These are phyloP conservation scores for Samsoniella hepiali DNA, from an alignment of 2,329 filamentous ascomycete genomes.

Conservation along the genomic window DNA sequence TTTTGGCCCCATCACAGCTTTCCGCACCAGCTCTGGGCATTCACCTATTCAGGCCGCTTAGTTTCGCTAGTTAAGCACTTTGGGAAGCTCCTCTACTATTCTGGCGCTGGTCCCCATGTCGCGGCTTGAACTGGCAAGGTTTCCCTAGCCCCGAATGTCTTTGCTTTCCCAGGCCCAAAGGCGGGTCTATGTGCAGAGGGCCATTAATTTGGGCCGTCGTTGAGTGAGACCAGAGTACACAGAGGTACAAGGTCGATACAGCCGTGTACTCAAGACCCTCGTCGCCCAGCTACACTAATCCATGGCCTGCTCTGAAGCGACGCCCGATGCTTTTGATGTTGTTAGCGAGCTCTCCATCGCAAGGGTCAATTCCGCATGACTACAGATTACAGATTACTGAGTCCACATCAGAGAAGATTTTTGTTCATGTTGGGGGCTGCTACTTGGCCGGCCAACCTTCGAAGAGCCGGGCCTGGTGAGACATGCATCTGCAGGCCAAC, in stretches of 20 bases:
- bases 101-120: not conserved
- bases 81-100: not conserved
- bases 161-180: not conserved
- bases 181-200: not conserved
- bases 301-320: not conserved
- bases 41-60: not conserved
- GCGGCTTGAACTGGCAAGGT: not conserved
- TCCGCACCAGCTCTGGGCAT: not conserved
- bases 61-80: not conserved
- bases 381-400: not conserved
- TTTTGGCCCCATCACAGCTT: not conserved
- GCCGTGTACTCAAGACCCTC: not conserved
- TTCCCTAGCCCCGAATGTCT: not conserved
- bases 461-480: not conserved
- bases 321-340: not conserved
- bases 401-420: not conserved
- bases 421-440: not conserved
- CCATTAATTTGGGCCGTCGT: not conserved
- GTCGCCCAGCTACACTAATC: not conserved
- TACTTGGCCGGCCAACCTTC: not conserved
- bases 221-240: constrained; percentile 1
- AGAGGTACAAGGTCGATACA: constrained; percentile 5
- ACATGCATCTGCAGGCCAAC: not conserved
- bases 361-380: not conserved
- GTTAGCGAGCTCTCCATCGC: not conserved